Percentiles rank a stretch among this genome's conserved stretches.
Evolutionary conservation across 2,329 filamentous ascomycete genomes (phyloP).

Genomic region (Hawksworthiomyces lignivorus): DNA sequence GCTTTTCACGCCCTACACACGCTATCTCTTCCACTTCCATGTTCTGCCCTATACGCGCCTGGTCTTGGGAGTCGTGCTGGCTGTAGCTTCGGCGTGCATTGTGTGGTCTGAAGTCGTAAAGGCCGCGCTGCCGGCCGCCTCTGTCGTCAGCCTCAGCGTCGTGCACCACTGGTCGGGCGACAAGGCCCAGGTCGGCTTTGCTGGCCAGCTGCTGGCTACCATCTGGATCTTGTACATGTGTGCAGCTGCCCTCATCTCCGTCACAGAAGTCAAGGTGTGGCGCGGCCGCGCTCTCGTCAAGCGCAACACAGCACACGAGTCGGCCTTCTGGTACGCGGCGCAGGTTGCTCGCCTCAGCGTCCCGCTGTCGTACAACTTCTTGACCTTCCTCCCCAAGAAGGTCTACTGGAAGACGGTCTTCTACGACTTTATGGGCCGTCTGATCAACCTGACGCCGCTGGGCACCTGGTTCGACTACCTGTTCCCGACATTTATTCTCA

Average conservation of each 20-base stretch:
- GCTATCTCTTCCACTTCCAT: conserved; percentile 70
- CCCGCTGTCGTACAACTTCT: conserved; percentile 90
- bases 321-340: conserved; percentile 90
- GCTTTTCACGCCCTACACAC: conserved; percentile 70
- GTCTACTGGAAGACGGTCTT: conserved; percentile 76
- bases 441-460: conserved; percentile 76
- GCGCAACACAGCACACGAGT: conserved; percentile 86
- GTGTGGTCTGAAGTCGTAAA: conserved; percentile 94
- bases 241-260: conserved; percentile 73
- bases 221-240: conserved; percentile 97
- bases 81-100: conserved; percentile 70
- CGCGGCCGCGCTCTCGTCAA: conserved; percentile 83
- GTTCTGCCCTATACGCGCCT: conserved; percentile 63
- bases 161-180: conserved; percentile 68
- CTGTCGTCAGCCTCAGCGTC: conserved; percentile 58
- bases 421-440: conserved; percentile 74
- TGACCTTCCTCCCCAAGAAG: conserved; percentile 71
- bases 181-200: conserved; percentile 72
- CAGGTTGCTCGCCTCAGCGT: conserved; percentile 90
- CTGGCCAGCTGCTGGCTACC: conserved; percentile 75
- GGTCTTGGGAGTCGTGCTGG: conserved; percentile 57
- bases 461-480: conserved; percentile 79
- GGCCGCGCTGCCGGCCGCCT: conserved; percentile 67
- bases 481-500: conserved; percentile 79
- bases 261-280: conserved; percentile 96